These are phyloP conservation scores for Chaetothyriales sp. DNA, from an alignment of 2,329 filamentous ascomycete species.

Conservation along the genomic window DNA sequence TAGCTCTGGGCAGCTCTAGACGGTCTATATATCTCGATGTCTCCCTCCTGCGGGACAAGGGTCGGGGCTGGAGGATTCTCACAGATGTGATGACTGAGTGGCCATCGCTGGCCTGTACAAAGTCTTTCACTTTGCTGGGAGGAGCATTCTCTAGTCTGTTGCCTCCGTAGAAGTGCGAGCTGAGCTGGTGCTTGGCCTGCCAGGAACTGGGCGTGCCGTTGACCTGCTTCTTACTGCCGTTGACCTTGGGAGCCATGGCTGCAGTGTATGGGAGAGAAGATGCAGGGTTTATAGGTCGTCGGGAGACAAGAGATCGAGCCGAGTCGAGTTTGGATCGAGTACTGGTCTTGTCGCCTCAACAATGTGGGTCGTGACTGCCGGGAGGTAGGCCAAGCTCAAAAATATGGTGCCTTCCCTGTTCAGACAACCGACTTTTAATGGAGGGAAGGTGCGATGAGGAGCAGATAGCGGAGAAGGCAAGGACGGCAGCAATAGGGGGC, in stretches of 20 bases:
- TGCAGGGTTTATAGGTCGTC: conserved; percentile 6
- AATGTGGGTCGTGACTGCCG: neutral
- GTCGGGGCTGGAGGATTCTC: conserved; percentile 26
- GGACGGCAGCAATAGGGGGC: conserved; percentile 3
- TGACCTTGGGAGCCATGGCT: conserved; percentile 24
- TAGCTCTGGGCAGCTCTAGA: conserved; percentile 5
- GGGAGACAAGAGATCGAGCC: neutral
- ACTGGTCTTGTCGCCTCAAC: neutral
- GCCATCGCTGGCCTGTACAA: conserved; percentile 73
- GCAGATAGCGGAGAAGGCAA: conserved; percentile 5
- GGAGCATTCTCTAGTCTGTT: conserved; percentile 71
- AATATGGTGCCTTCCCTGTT: neutral
- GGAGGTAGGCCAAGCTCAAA: neutral
- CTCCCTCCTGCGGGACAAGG: too few relatives aligned
- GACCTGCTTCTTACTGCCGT: conserved; percentile 24
- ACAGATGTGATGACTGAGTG: conserved; percentile 98
- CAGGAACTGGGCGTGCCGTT: conserved; percentile 49
- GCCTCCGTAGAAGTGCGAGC: conserved; percentile 91
- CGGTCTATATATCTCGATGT: conserved; percentile 1
- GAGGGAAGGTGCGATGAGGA: conserved; percentile 3
- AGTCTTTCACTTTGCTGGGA: conserved; percentile 85
- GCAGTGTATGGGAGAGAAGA: conserved; percentile 16
- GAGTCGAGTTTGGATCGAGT: neutral
- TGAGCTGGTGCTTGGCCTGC: conserved; percentile 65
- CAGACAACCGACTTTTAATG: neutral